Conservation (phyloP, 192 early-diverging fungal genomes). For the Coemansia sp. region DNA sequence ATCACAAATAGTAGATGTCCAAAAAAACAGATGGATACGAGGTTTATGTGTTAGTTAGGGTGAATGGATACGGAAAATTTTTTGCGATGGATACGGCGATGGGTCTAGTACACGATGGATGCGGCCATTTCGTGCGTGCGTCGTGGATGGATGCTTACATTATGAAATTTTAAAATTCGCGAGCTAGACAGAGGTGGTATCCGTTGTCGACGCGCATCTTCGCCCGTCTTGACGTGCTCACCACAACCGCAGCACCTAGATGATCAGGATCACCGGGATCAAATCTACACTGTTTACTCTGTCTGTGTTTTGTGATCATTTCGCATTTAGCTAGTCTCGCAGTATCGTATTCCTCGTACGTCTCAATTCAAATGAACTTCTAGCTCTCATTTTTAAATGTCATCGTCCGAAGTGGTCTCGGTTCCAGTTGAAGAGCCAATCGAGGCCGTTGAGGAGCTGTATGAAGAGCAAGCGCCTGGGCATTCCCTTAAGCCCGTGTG, state of each 20-base stretch:
- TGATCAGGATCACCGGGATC: not conserved
- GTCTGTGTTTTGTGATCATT: not conserved
- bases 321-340: not conserved
- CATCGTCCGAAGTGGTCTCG: conserved; percentile 1
- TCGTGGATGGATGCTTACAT: conserved; percentile 7
- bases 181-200: conserved; percentile 3
- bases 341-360: not conserved
- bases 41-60: not conserved
- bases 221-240: not conserved
- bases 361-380: not conserved
- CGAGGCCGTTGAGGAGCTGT: conserved; percentile 17
- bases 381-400: not conserved
- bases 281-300: not conserved
- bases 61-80: conserved; percentile 10
- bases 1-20: not conserved
- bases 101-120: conserved; percentile 18
- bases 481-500: conserved; percentile 7
- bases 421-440: conserved; percentile 29
- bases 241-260: not conserved
- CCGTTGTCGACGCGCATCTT: not conserved
- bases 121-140: conserved; percentile 8
- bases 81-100: conserved; percentile 3
- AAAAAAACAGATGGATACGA: conserved; percentile 10
- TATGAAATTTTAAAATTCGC: conserved; percentile 7
- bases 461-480: conserved; percentile 3